These are phyloP conservation scores for Kregervanrija pseudodelftensis DNA, from an alignment of 805 yeast genomes.

Conservation along the genomic window DNA sequence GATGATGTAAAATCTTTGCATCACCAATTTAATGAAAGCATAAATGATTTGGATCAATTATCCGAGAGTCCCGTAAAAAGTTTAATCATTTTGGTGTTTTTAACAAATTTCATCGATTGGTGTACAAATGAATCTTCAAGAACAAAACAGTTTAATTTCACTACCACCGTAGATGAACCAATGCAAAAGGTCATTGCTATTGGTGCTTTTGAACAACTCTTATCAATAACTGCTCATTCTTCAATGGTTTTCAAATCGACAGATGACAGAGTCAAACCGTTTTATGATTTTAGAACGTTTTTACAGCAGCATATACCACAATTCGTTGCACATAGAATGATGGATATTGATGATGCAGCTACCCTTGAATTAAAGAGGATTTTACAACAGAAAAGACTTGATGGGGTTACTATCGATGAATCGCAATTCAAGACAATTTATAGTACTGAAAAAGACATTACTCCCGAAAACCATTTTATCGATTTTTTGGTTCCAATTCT, in stretches of 20 bases:
- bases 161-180: slow-evolving; percentile 42
- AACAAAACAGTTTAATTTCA: slow-evolving; percentile 42
- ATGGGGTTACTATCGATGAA: slow-evolving; percentile 25
- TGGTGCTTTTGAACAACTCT: slow-evolving; percentile 66
- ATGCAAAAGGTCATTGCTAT: slow-evolving; percentile 49
- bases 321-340: slow-evolving; percentile 42
- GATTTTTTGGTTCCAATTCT: slow-evolving; percentile 35
- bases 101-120: slow-evolving; percentile 59
- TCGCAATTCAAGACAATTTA: slow-evolving; percentile 21
- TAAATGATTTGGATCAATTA: slow-evolving; percentile 33
- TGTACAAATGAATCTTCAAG: slow-evolving; percentile 45
- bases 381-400: slow-evolving; percentile 19
- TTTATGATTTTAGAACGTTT: slow-evolving; percentile 60
- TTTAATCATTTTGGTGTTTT: slow-evolving; percentile 41
- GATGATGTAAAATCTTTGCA: slow-evolving; percentile 33
- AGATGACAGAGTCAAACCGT: slow-evolving; percentile 18
- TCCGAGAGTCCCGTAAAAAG: slow-evolving; percentile 43
- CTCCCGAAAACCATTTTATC: slow-evolving; percentile 22
- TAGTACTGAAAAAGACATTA: slow-evolving; percentile 17
- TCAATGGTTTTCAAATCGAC: slow-evolving; percentile 15
- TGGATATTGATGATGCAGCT: slow-evolving; percentile 41
- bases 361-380: slow-evolving; percentile 29
- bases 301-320: slow-evolving; percentile 62
- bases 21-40: slow-evolving; percentile 28
- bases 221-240: slow-evolving; percentile 56